These are phyloP conservation scores for Apophysomyces elegans DNA, from an alignment of 371 early-diverging fungal genomes.

Conservation along the genomic window DNA sequence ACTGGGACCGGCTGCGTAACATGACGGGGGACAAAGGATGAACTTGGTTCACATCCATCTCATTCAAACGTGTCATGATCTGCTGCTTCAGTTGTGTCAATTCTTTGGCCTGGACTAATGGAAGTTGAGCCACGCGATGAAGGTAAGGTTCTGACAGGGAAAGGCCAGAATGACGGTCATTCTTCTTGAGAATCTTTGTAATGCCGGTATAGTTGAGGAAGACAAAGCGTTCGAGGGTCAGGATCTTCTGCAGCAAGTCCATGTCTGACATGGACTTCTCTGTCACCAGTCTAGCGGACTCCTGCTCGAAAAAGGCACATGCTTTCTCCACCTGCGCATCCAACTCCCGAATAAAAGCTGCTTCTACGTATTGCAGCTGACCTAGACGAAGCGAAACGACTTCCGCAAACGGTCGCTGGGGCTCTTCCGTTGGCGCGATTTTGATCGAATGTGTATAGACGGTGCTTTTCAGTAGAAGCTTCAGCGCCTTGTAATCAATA, in stretches of 20 bases:
- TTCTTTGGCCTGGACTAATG: slow-evolving; percentile 66
- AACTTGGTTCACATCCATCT: slow-evolving; percentile 16
- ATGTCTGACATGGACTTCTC: slow-evolving; percentile 10
- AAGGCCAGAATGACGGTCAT: slow-evolving; percentile 74
- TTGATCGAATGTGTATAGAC: slow-evolving; percentile 45
- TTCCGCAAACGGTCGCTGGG: slow-evolving; percentile 40
- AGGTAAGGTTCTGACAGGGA: slow-evolving; percentile 74
- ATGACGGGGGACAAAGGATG: slow-evolving; percentile 26
- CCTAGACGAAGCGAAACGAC: slow-evolving; percentile 50
- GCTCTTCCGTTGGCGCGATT: slow-evolving; percentile 21
- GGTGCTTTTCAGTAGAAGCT: slow-evolving; percentile 61
- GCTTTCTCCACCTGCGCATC: slow-evolving; percentile 65
- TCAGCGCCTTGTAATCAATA: slow-evolving; percentile 67
- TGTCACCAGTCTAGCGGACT: slow-evolving; percentile 27
- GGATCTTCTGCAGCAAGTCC: slow-evolving; percentile 48
- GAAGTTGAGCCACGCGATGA: slow-evolving; percentile 64
- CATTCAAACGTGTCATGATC: slow-evolving; percentile 60
- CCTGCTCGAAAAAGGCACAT: slow-evolving; percentile 47
- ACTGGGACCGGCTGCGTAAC: slow-evolving; percentile 31
- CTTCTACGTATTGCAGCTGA: slow-evolving; percentile 48
- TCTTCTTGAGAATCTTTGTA: slow-evolving; percentile 70
- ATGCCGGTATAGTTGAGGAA: slow-evolving; percentile 70
- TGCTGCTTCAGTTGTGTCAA: slow-evolving; percentile 65
- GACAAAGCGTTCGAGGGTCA: slow-evolving; percentile 61
- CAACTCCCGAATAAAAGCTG: slow-evolving; percentile 63